Conservation (phyloP, 2,329 filamentous ascomycete genomes). For the Biscogniauxia marginata region DNA sequence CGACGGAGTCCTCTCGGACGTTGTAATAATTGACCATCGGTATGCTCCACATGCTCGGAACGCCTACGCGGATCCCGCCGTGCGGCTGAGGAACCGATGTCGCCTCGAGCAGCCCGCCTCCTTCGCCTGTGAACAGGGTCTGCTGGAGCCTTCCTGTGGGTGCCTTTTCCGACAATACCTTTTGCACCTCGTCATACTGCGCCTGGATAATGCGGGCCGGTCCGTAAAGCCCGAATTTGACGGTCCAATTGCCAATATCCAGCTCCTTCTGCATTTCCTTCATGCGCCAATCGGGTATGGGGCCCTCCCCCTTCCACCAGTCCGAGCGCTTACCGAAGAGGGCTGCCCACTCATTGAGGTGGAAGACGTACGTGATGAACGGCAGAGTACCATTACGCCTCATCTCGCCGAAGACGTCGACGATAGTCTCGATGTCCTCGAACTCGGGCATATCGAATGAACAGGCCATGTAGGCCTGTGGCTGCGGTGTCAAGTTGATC, state of each 20-base stretch:
- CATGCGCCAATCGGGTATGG: slow-evolving; percentile 45
- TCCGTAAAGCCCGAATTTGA: slow-evolving; percentile 45
- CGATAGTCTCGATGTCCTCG: slow-evolving; percentile 44
- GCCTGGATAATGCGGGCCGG: slow-evolving; percentile 42
- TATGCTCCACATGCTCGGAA: slow-evolving; percentile 37
- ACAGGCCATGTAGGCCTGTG: slow-evolving; percentile 47
- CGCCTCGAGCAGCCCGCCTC: slow-evolving; percentile 40
- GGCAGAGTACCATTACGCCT: slow-evolving; percentile 43
- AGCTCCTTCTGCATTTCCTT: slow-evolving; percentile 42
- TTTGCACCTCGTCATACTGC: slow-evolving; percentile 41
- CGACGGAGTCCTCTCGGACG: slow-evolving; percentile 26
- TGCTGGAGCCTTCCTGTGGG: slow-evolving; percentile 39
- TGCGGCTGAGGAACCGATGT: slow-evolving; percentile 31
- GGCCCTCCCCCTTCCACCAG: slow-evolving; percentile 41
- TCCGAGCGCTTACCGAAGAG: slow-evolving; percentile 43
- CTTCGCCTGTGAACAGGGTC: slow-evolving; percentile 37
- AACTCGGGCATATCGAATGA: slow-evolving; percentile 44
- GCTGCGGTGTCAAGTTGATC: slow-evolving; percentile 40
- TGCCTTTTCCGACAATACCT: slow-evolving; percentile 35
- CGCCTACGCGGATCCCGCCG: slow-evolving; percentile 36
- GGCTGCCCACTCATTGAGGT: slow-evolving; percentile 45
- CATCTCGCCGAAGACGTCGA: slow-evolving; percentile 44
- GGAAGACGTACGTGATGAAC: slow-evolving; percentile 44
- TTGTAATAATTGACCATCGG: slow-evolving; percentile 38
- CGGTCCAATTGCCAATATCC: slow-evolving; percentile 43